phyloP scores from a whole-genome alignment of 2,329 filamentous ascomycete species.

The Aspergillus melleus region DNA sequence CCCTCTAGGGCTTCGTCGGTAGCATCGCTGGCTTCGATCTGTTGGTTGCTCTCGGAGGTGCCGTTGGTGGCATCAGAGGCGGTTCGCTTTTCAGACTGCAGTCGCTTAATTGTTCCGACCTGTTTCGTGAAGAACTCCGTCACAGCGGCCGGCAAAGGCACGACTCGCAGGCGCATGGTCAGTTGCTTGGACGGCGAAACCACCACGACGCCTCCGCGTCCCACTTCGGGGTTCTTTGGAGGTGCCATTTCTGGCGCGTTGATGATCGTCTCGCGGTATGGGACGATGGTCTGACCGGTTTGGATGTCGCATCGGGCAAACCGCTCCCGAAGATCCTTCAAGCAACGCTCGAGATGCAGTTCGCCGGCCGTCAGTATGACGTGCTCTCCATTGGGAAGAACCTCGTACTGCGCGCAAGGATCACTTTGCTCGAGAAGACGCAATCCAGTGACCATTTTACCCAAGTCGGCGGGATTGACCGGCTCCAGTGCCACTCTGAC shows the following conservation, averaged over 20 bases:
- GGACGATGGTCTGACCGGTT: slow-evolving; percentile 89
- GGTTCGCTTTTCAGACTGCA: slow-evolving; percentile 70
- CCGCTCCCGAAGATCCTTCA: slow-evolving; percentile 88
- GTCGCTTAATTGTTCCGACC: slow-evolving; percentile 70
- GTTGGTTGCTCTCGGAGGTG: slow-evolving; percentile 39
- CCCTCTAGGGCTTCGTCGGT: slow-evolving; percentile 58
- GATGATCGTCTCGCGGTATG: slow-evolving; percentile 90
- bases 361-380: slow-evolving; percentile 93
- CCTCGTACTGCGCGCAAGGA: slow-evolving; percentile 93
- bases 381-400: slow-evolving; percentile 89
- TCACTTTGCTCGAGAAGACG: slow-evolving; percentile 89
- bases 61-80: slow-evolving; percentile 46
- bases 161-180: slow-evolving; percentile 71
- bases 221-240: slow-evolving; percentile 79
- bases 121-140: slow-evolving; percentile 87
- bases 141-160: slow-evolving; percentile 73
- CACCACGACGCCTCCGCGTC: slow-evolving; percentile 74
- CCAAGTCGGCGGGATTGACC: slow-evolving; percentile 81
- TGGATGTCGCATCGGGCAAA: slow-evolving; percentile 96
- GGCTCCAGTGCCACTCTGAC: slow-evolving; percentile 96
- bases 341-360: slow-evolving; percentile 86
- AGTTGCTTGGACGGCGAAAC: slow-evolving; percentile 84
- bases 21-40: slow-evolving; percentile 49
- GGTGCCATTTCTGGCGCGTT: slow-evolving; percentile 88
- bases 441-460: slow-evolving; percentile 91